phyloP scores from a whole-genome alignment of 1,284 basidiomycete genomes.

The Cerioporus squamosus region DNA sequence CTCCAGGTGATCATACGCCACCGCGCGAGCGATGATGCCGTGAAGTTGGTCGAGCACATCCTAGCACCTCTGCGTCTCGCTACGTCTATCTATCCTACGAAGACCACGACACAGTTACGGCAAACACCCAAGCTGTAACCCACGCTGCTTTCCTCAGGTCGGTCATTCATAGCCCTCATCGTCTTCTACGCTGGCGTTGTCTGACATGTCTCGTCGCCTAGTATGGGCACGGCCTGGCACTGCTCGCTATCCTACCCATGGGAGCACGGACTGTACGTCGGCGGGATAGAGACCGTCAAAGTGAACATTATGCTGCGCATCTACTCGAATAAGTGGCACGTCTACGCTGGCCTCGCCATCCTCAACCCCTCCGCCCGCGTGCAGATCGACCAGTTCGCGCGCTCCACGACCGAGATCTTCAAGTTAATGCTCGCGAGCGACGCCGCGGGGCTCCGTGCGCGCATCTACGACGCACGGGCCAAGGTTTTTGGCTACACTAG shows the following conservation, averaged over 20 bases:
- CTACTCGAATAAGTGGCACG: constrained; percentile 98
- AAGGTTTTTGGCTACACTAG: constrained; percentile 71
- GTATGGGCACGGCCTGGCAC: constrained; percentile 98
- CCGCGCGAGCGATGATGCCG: constrained; percentile 76
- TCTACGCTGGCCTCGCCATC: constrained; percentile 97
- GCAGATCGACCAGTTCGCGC: constrained; percentile 92
- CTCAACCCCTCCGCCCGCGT: constrained; percentile 91
- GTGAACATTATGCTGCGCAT: constrained; percentile 97
- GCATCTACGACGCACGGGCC: constrained; percentile 80
- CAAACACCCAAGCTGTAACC: constrained; percentile 97
- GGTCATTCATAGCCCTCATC: not conserved
- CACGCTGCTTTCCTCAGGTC: constrained; percentile 97
- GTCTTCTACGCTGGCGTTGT: not conserved
- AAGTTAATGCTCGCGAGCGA: constrained; percentile 94
- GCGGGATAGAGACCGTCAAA: constrained; percentile 99
- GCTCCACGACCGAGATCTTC: constrained; percentile 87
- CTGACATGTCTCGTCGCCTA: constrained; percentile 35
- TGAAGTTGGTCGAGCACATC: constrained; percentile 83
- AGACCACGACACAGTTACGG: constrained; percentile 95
- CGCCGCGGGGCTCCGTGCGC: constrained; percentile 63
- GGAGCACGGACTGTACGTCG: constrained; percentile 94
- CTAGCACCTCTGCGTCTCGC: constrained; percentile 85
- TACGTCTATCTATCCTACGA: constrained; percentile 95
- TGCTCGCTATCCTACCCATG: constrained; percentile 85
- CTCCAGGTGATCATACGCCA: constrained; percentile 88